Percentiles rank a stretch among this genome's conserved stretches.
phyloP scores from a whole-genome alignment of 148 eudicot genomes.

The Amaranthus palmeri region DNA sequence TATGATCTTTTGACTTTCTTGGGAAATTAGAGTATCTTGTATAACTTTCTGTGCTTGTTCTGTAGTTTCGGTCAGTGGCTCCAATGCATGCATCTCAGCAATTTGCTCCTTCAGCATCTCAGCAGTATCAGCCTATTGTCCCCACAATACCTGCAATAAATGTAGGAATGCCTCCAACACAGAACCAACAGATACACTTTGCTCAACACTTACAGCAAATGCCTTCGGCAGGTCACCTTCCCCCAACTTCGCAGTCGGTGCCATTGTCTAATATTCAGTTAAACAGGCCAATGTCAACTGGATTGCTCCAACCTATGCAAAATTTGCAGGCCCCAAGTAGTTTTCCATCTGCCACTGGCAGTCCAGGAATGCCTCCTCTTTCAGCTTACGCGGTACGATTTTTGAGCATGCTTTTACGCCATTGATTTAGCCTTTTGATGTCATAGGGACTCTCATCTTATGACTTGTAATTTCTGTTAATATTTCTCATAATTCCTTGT shows the following conservation, averaged over 20 bases:
- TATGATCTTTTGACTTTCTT: background rate
- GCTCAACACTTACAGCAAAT: slow-evolving; percentile 56
- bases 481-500: slow-evolving; percentile 35
- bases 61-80: slow-evolving; percentile 60
- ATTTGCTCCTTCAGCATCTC: slow-evolving; percentile 51
- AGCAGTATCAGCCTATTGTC: slow-evolving; percentile 65
- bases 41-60: slow-evolving; percentile 11
- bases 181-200: slow-evolving; percentile 54
- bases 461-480: slow-evolving; percentile 6
- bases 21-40: background rate
- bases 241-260: slow-evolving; percentile 51
- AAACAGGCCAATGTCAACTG: slow-evolving; percentile 46
- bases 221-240: slow-evolving; percentile 42
- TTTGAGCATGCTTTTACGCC: slow-evolving; percentile 12
- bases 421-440: background rate
- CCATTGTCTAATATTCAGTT: slow-evolving; percentile 48
- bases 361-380: slow-evolving; percentile 42
- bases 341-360: slow-evolving; percentile 48
- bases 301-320: slow-evolving; percentile 51
- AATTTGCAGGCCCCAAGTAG: slow-evolving; percentile 44
- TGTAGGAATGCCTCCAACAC: slow-evolving; percentile 54
- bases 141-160: slow-evolving; percentile 36
- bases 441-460: slow-evolving; percentile 3
- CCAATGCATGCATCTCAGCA: slow-evolving; percentile 62
- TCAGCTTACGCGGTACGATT: slow-evolving; percentile 58